Percentiles rank a stretch among this genome's conserved stretches.
phyloP scores from a whole-genome alignment of 345 rosid genomes.

The Eucalyptus decipiens region DNA sequence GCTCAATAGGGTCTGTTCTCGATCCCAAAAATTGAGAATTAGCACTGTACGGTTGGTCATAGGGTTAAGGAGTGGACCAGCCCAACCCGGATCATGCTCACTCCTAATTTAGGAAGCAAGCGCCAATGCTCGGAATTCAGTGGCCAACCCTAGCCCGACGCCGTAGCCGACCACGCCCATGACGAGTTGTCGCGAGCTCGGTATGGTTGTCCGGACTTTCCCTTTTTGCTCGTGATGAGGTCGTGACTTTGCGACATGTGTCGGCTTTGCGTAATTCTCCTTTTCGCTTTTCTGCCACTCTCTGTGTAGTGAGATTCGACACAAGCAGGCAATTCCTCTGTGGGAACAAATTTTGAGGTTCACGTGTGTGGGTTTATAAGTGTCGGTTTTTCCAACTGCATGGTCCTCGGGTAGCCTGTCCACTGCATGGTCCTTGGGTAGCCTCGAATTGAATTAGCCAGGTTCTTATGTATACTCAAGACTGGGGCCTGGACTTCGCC shows the following conservation, averaged over 20 bases:
- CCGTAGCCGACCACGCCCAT: background rate
- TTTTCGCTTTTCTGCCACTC: background rate
- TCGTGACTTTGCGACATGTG: background rate
- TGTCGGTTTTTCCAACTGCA: background rate
- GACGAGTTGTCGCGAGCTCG: background rate
- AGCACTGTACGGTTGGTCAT: rapidly evolving
- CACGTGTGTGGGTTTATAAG: too few species aligned
- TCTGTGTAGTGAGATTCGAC: background rate
- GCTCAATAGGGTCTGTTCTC: rapidly evolving
- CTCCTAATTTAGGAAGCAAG: background rate
- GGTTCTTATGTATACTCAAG: too few species aligned
- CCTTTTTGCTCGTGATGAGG: background rate
- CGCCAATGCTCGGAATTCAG: background rate
- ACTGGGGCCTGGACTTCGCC: too few species aligned
- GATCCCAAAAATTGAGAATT: too few species aligned
- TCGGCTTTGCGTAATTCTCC: background rate
- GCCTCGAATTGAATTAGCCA: too few species aligned
- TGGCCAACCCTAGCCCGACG: background rate
- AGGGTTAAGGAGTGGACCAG: rapidly evolving
- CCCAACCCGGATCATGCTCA: rapidly evolving
- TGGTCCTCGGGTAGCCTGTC: too few species aligned
- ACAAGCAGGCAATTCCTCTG: background rate
- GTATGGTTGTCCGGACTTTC: background rate
- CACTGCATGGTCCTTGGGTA: too few species aligned
- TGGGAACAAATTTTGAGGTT: background rate